A percentile compares a stretch with the other conserved stretches of the same genome.
These are phyloP conservation scores for Cordyceps tenuipes DNA, from an alignment of 2,329 filamentous ascomycete genomes.

Conservation along the genomic window DNA sequence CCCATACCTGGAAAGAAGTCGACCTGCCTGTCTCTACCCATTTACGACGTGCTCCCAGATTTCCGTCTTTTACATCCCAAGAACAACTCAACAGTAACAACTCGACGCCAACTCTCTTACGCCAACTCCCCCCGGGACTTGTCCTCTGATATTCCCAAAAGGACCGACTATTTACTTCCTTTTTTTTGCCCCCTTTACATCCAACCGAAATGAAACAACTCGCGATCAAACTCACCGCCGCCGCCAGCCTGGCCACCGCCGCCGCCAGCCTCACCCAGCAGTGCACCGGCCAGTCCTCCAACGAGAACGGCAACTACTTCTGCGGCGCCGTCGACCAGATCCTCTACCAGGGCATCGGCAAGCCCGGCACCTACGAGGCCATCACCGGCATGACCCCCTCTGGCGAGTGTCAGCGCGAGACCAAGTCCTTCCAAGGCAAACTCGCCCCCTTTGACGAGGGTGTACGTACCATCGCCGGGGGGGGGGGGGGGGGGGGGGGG, in stretches of 20 bases:
- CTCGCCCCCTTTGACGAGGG: conserved; percentile 63
- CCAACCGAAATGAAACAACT: background rate
- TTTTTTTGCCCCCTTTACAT: no score
- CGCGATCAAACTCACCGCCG: conserved; percentile 20
- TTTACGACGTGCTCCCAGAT: no score
- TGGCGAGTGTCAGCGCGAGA: conserved; percentile 45
- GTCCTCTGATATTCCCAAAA: background rate
- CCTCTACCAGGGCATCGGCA: conserved; percentile 55
- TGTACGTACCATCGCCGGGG: no score
- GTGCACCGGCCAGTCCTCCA: conserved; percentile 25
- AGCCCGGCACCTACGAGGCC: conserved; percentile 54
- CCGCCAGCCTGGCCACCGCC: conserved; percentile 18
- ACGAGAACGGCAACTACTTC: conserved; percentile 54
- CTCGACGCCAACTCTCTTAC: no score
- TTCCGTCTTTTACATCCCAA: no score
- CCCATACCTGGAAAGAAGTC: background rate
- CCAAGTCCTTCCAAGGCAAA: conserved; percentile 50
- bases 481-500: no score
- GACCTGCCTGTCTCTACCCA: background rate
- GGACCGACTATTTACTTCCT: no score
- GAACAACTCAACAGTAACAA: no score
- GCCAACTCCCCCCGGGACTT: no score
- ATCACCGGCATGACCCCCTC: conserved; percentile 51
- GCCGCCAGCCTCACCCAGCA: conserved; percentile 25
- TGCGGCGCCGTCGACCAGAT: conserved; percentile 58